These are phyloP conservation scores for Penicillium manginii DNA, from an alignment of 495 filamentous ascomycete species.

Conservation along the genomic window DNA sequence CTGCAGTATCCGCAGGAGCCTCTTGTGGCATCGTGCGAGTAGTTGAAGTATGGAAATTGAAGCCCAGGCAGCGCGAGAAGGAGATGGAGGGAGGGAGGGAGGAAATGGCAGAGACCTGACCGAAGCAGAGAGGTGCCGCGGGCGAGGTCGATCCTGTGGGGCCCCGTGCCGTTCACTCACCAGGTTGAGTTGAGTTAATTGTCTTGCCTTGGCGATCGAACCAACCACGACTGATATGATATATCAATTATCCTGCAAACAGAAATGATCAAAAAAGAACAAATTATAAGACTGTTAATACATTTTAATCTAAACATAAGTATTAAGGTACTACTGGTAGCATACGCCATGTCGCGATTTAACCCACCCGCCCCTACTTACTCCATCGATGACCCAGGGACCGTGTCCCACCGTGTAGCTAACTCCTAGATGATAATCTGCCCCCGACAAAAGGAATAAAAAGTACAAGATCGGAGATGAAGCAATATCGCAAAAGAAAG, in stretches of 20 bases:
- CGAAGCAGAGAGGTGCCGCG: conserved; percentile 5
- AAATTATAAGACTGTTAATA: not conserved
- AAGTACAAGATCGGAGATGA: too few relatives aligned
- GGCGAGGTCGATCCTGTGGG: conserved; percentile 32
- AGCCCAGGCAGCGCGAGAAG: not conserved
- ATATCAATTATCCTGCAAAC: too few relatives aligned
- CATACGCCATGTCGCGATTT: not conserved
- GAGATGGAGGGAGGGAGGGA: too few relatives aligned
- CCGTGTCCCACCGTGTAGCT: too few relatives aligned
- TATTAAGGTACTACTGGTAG: not conserved
- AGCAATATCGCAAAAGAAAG: too few relatives aligned
- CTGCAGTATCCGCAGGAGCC: conserved; percentile 64
- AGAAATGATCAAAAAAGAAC: not conserved
- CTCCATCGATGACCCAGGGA: too few relatives aligned
- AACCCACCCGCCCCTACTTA: too few relatives aligned
- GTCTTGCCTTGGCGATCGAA: conserved; percentile 30
- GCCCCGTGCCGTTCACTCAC: conserved; percentile 11
- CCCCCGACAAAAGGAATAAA: too few relatives aligned
- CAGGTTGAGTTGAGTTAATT: too few relatives aligned
- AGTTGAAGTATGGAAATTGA: conserved; percentile 1
- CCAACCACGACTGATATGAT: not conserved
- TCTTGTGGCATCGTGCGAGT: conserved; percentile 30
- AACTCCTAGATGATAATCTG: too few relatives aligned
- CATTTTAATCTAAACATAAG: not conserved
- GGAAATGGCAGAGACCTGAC: conserved; percentile 5